These are phyloP conservation scores for Sanguinoderma infundibulare DNA, from an alignment of 1,284 basidiomycete genomes.

Conservation along the genomic window DNA sequence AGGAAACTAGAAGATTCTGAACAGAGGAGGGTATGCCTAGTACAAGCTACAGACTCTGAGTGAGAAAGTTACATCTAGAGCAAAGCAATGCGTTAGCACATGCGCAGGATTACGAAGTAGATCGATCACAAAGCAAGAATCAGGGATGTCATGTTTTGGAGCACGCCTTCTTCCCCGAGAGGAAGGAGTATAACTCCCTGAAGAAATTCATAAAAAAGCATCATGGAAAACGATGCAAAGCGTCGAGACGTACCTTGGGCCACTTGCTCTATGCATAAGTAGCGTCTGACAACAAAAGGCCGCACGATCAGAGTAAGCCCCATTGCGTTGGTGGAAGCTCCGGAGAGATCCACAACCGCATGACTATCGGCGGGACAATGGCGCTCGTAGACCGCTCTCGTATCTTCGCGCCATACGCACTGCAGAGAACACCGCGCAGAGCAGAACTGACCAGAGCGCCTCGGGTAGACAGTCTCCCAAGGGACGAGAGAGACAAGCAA, in stretches of 20 bases:
- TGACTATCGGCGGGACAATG: constrained; percentile 72
- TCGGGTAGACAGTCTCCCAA: constrained; percentile 38
- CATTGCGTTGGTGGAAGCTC: constrained; percentile 73
- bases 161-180: constrained; percentile 54
- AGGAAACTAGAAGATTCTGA: no score
- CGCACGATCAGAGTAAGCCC: constrained; percentile 74
- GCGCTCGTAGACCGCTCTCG: constrained; percentile 51
- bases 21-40: no score
- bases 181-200: constrained; percentile 72
- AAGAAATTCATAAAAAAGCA: constrained; percentile 74
- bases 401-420: constrained; percentile 74
- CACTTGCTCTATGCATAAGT: no score
- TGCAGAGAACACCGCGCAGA: constrained; percentile 40
- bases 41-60: no score
- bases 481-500: constrained; percentile 29
- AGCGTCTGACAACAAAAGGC: background rate
- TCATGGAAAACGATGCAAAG: constrained; percentile 11
- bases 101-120: no score
- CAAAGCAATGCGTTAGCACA: no score
- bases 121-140: background rate
- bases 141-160: constrained; percentile 70
- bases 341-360: constrained; percentile 64
- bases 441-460: constrained; percentile 62
- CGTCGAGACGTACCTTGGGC: constrained; percentile 1
- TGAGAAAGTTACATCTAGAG: no score